Base-by-base conservation (phyloP, 2,329 filamentous ascomycete species). In the Sporothrix pseudoabietina region DNA sequence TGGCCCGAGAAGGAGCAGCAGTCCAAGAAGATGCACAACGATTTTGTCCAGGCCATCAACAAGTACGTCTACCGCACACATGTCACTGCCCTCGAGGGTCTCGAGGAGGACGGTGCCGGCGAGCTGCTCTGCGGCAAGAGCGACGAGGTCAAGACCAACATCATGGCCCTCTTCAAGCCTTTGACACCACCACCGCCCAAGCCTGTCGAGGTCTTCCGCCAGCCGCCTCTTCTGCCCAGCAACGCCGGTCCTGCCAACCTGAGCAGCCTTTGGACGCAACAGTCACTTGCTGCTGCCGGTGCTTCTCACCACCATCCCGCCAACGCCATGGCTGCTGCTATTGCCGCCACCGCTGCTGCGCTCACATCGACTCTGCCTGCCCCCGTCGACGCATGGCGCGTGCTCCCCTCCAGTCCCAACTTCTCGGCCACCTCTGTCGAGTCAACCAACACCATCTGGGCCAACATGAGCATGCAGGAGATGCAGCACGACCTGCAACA, bases 1-100 rank as follows among this genome's bases (percentile, higher is more conserved):
- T 99, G 96, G 96, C 90, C 94, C 55, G 95, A 98, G 83, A 98
- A 98, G 88, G 94, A 98, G 79, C 88, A 92, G 78, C 95, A 98
- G 81, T 88, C 97, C 84, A 98, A 97, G 90, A 98, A 97, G 86
- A 87, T 98, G 78, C 96, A 98, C 81, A 94, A 98, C 75, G 94
- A 97, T 79, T 98, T 98, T 80, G 88, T 98, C 77, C 95, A 98
- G 84, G 93, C 94, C 77, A 91, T 95, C 85, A 99, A 99, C 89
- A 95, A 92, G 83, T 99, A 97, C 80, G 95, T 99, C 80, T 99
- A 92, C 84, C 91, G 94, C 80, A 94, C 95, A 19, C 90, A 93
- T 79, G 94, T 93, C 76, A 90, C 91, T 75, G 96, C 94, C 63
- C 88, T 99, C 71, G 96, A 99, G 84, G 96, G 96, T 73, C 87